These are phyloP conservation scores for Lepidium sativum DNA, from an alignment of 345 rosid species.

Conservation along the genomic window DNA sequence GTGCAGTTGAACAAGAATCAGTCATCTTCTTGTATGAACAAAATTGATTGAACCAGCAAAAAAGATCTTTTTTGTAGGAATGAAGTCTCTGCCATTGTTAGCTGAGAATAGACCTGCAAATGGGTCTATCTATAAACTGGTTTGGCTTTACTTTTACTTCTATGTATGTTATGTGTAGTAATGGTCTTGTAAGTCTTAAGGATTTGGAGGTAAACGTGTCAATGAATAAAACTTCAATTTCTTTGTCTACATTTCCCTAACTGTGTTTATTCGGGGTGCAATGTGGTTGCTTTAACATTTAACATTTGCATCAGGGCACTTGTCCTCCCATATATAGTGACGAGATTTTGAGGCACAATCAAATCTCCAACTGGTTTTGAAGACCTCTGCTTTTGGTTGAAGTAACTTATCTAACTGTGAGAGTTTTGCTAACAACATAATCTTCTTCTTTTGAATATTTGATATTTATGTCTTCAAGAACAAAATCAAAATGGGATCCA, in stretches of 20 bases:
- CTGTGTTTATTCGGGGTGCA: neutral
- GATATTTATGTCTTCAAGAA: neutral
- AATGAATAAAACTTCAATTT: constrained; percentile 4
- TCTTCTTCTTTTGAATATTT: neutral
- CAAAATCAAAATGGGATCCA: neutral
- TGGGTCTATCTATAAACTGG: constrained; percentile 5
- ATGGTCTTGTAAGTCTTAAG: neutral
- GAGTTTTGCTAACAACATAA: neutral
- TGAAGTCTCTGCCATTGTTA: constrained; percentile 30
- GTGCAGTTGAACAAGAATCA: constrained; percentile 51
- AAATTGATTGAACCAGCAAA: neutral
- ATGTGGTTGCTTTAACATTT: constrained; percentile 5
- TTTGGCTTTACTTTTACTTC: neutral
- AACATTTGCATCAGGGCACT: constrained; percentile 26
- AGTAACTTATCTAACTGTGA: constrained; percentile 68
- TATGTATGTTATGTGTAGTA: constrained; percentile 3
- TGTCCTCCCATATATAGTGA: constrained; percentile 52
- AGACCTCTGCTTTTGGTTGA: constrained; percentile 63
- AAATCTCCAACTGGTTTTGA: constrained; percentile 21
- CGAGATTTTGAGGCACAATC: constrained; percentile 40
- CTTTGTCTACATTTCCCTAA: neutral
- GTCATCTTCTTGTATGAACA: neutral
- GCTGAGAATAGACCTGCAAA: constrained; percentile 34
- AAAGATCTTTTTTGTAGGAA: constrained; percentile 24
- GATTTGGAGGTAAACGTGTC: constrained; percentile 1